Percentiles rank a stretch among this genome's conserved stretches.
Evolutionary conservation across 1,284 basidiomycete species (phyloP).

Genomic region (Ustilago curta): DNA sequence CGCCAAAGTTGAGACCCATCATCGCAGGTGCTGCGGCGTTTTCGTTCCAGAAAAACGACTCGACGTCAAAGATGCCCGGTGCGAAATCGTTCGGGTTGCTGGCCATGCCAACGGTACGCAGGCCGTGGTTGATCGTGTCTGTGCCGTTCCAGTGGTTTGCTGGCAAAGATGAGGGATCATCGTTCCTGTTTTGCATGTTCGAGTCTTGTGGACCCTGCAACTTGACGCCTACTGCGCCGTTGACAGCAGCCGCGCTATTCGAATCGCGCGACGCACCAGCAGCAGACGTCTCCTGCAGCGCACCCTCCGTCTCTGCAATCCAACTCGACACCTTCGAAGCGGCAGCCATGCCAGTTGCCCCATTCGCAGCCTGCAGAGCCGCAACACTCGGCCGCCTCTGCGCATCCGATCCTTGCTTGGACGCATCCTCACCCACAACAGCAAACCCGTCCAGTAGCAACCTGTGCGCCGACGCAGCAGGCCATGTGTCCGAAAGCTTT

Average conservation of each 20-base stretch:
- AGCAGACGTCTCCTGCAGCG: slow-evolving; percentile 11
- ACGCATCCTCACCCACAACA: slow-evolving; percentile 50
- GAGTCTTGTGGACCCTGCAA: background rate
- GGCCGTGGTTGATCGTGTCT: background rate
- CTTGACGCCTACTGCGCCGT: background rate
- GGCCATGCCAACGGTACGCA: too few species aligned
- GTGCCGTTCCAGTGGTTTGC: slow-evolving; percentile 7
- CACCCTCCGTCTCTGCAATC: slow-evolving; percentile 48
- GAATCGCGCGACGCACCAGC: background rate
- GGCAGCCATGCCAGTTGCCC: slow-evolving; percentile 9
- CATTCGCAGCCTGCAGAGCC: slow-evolving; percentile 23
- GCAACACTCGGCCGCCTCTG: slow-evolving; percentile 25
- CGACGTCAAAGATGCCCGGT: slow-evolving; percentile 57
- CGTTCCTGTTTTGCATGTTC: background rate
- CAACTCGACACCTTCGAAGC: slow-evolving; percentile 37
- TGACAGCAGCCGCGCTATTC: background rate
- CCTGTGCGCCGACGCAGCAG: slow-evolving; percentile 59
- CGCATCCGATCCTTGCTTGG: slow-evolving; percentile 26
- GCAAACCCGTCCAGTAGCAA: slow-evolving; percentile 64
- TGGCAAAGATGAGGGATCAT: background rate
- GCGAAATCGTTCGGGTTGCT: slow-evolving; percentile 18
- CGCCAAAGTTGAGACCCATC: slow-evolving; percentile 29
- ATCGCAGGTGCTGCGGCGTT: slow-evolving; percentile 34
- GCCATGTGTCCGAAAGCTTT: slow-evolving; percentile 59
- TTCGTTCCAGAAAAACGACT: slow-evolving; percentile 62